Base-by-base conservation (phyloP, 2,329 filamentous ascomycete genomes). In the Mycogone perniciosa region DNA sequence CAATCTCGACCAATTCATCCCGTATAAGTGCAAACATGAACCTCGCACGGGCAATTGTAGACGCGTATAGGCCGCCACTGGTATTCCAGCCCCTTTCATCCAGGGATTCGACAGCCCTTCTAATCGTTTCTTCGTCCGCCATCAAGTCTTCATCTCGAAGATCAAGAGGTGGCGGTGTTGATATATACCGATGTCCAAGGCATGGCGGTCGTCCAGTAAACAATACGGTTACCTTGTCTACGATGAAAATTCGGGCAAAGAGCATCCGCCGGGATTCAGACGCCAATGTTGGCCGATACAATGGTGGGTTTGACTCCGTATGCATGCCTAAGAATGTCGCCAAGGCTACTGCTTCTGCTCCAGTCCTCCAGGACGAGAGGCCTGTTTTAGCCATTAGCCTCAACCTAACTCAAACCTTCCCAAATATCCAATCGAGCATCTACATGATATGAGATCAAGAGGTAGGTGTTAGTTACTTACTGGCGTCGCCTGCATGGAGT, bases 1-100 rank as follows among this genome's bases (percentile, higher is more conserved):
- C 78, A 26, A 83, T 68, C 54, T 82, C 77, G 4, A 84, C 68
- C 4, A 84, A 74, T 44, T 84, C 80, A 54, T 84, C 80, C 2
- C 76, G 70, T 6, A 84, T 69, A 1, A 69, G 59, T 2, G 74
- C 72, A 34, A 82, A 69, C 8, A 72, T 67, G 1, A 70, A 68
- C 41, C 74, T 72, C 0, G 76, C 71, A 29, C 79, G 67, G 0
- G 67, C 58, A 49, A 73, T 70, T 0, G 77, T 80, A 0, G 70
- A 66, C 0, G 73, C 60, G 20, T 73, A 66, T 0, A 80, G 57
- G 0, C 63, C 59, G 0, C 73, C 74, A 1, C 67, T 59, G 0
- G 67, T 72, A 34, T 77, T 80, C 76, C 79, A 82, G 0, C 80
- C 80, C 35, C 74, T 63, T 0, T 61, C 54, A 51, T 81, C 77